phyloP scores from a whole-genome alignment of 768 basidiomycete species.

The Trametes cingulata region DNA sequence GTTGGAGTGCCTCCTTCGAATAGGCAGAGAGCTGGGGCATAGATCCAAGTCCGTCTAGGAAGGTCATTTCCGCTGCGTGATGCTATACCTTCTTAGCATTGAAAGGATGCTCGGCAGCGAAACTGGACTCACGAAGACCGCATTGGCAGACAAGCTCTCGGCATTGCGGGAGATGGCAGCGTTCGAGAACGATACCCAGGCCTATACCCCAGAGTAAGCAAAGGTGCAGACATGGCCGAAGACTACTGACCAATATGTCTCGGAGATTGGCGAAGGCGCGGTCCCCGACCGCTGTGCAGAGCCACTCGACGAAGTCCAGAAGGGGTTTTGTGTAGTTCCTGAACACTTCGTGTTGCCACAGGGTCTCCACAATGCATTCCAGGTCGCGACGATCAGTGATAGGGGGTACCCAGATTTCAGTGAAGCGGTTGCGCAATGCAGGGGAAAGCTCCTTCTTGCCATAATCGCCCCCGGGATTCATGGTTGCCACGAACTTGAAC shows the following conservation, averaged over 20 bases:
- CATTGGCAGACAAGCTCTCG: slow-evolving; percentile 38
- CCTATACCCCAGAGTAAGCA: slow-evolving; percentile 44
- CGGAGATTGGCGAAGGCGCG: slow-evolving; percentile 72
- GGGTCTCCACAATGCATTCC: slow-evolving; percentile 68
- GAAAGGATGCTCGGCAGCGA: not conserved
- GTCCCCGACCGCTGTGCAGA: slow-evolving; percentile 61
- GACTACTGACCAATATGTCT: slow-evolving; percentile 71
- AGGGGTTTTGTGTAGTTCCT: slow-evolving; percentile 57
- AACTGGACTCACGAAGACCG: slow-evolving; percentile 64
- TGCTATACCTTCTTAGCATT: slow-evolving; percentile 51
- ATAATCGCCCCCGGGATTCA: slow-evolving; percentile 99
- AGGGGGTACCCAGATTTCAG: slow-evolving; percentile 97
- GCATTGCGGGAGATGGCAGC: slow-evolving; percentile 33
- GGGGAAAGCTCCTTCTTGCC: slow-evolving; percentile 99
- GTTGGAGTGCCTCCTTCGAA: slow-evolving; percentile 55
- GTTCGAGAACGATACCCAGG: slow-evolving; percentile 92
- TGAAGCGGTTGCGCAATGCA: slow-evolving; percentile 95
- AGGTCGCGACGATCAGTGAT: slow-evolving; percentile 75
- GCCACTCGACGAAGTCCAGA: slow-evolving; percentile 82
- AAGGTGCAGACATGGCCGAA: slow-evolving; percentile 3
- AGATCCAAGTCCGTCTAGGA: slow-evolving; percentile 85
- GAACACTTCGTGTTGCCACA: slow-evolving; percentile 64
- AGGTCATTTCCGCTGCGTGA: slow-evolving; percentile 91
- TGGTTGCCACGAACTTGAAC: slow-evolving; percentile 94
- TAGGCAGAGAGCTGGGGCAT: slow-evolving; percentile 71